Base-by-base conservation (phyloP, 345 rosid species). In the Eucalyptus leucophloia region DNA sequence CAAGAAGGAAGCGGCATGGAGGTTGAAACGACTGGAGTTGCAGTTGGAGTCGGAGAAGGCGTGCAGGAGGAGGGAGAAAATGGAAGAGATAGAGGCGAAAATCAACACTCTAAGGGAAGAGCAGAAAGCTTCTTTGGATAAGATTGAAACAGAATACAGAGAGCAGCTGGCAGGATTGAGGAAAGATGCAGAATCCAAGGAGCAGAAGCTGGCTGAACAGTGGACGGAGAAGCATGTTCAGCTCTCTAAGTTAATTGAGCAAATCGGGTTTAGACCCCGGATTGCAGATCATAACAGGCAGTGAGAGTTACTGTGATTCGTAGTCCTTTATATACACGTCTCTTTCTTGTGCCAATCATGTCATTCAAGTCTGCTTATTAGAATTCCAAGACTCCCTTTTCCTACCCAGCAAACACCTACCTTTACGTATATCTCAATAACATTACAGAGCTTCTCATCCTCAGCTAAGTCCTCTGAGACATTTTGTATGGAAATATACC, bases 1-100 rank as follows among this genome's bases (percentile, higher is more conserved):
- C 91, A 97, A 96, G 95, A 98, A 98, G 87, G 99, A 98, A 90
- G 97, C 99, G 12, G 93, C 98, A 16, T 98, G 99, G 99, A 96
- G 99, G 91, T 92, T 98, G 91, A 94, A 96, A 85, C 94, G 99
- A 89, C 93, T 98, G 30, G 99, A 98, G 92, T 89, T 97, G 92
- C 99, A 98, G 92, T 90, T 98, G 87, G 99, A 98, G 88, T 97
- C 99, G 1, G 99, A 98, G 95, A 98, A 96, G 92, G 92, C 95
- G 2, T 91, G 94, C 91, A 90, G 95, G 86, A 94, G 94, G 92
- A 96, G 95, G 92, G 99, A 97, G 95, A 97, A 96, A 92, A 94
- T 92, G 92, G 98, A 98, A 65, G 99, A 97, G 93, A 94, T 97
- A 37, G 99, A 97, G 90, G 93, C 93, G 4, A 97, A 96, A 94